A percentile compares a stretch with the other conserved stretches of the same genome.
phyloP scores from a whole-genome alignment of 2,329 filamentous ascomycete species.

The Cladosporium halotolerans region DNA sequence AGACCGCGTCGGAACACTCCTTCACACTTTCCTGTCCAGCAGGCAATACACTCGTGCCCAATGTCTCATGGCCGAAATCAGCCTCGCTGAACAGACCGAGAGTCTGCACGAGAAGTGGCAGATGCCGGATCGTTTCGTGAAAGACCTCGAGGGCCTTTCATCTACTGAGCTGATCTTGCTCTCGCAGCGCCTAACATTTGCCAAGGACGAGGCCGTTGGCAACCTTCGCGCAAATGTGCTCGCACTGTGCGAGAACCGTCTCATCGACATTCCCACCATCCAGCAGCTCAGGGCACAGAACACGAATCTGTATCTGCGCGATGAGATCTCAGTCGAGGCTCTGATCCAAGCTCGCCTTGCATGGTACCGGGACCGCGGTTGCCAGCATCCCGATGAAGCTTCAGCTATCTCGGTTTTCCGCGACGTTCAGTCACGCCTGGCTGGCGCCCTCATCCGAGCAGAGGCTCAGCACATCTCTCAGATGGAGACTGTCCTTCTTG shows the following conservation, averaged over 20 bases:
- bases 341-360: conserved; percentile 35
- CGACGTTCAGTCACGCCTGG: conserved; percentile 23
- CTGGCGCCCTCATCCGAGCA: conserved; percentile 14
- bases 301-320: conserved; percentile 36
- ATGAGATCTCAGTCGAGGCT: conserved; percentile 30
- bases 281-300: conserved; percentile 19
- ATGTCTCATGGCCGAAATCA: conserved; percentile 36
- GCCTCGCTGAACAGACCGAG: conserved; percentile 20
- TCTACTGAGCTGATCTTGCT: conserved; percentile 37
- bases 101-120: conserved; percentile 16
- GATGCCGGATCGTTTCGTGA: conserved; percentile 34
- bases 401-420: conserved; percentile 35
- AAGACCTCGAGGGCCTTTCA: conserved; percentile 38
- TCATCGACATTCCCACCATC: conserved; percentile 13
- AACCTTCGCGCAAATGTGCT: not conserved
- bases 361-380: conserved; percentile 39
- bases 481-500: conserved; percentile 12
- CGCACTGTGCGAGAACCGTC: conserved; percentile 5
- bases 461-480: conserved; percentile 11
- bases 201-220: conserved; percentile 6
- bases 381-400: conserved; percentile 29
- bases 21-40: conserved; percentile 43
- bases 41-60: conserved; percentile 33
- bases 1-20: conserved; percentile 37
- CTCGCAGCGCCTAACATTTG: conserved; percentile 28